These are phyloP conservation scores for Orbilia brochopaga DNA, from an alignment of 2,329 filamentous ascomycete species.

Conservation along the genomic window DNA sequence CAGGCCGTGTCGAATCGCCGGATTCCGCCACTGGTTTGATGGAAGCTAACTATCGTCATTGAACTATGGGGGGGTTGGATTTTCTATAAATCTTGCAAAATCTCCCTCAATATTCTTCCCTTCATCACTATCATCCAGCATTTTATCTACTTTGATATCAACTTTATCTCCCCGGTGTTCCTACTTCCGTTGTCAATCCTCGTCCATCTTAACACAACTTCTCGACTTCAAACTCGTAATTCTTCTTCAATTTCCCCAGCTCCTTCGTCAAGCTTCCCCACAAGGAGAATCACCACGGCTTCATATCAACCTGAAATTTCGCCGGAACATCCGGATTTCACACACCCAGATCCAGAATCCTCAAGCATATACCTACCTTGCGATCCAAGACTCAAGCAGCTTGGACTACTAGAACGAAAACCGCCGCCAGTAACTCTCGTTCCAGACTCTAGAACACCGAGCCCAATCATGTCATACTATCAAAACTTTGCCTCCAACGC, in stretches of 20 bases:
- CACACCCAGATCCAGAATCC: constrained; percentile 10
- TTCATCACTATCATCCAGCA: neutral
- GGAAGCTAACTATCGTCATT: too few relatives aligned
- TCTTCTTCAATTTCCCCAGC: neutral
- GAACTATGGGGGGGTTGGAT: too few relatives aligned
- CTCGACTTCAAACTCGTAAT: neutral
- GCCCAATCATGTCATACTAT: constrained; percentile 30
- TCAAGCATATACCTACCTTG: neutral
- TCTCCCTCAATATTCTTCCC: neutral
- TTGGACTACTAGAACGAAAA: constrained; percentile 8
- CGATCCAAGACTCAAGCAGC: constrained; percentile 18
- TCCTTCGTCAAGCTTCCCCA: neutral
- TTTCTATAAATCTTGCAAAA: neutral
- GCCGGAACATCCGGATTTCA: constrained; percentile 19
- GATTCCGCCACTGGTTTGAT: neutral
- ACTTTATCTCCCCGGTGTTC: neutral
- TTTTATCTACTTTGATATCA: neutral
- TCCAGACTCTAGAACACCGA: constrained; percentile 24
- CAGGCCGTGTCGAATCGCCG: neutral
- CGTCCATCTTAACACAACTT: neutral
- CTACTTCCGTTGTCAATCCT: neutral
- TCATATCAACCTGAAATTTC: neutral
- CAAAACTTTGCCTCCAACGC: neutral
- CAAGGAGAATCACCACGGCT: constrained; percentile 17
- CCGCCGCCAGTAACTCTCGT: constrained; percentile 11